A percentile compares a stretch with the other conserved stretches of the same genome.
These are phyloP conservation scores for Sclerotinia minor DNA, from an alignment of 2,329 filamentous ascomycete genomes.

Conservation along the genomic window DNA sequence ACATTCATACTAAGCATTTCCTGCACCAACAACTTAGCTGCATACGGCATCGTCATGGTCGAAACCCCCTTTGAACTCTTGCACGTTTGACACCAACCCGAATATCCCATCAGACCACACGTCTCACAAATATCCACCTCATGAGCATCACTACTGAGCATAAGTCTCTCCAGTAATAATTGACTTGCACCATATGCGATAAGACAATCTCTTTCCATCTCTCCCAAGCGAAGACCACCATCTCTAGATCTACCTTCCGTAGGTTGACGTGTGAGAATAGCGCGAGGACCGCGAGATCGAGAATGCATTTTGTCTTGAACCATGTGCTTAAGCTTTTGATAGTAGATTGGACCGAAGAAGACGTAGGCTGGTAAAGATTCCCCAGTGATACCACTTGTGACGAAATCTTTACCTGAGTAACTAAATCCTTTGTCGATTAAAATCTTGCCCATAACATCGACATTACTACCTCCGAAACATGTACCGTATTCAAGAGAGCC, in stretches of 20 bases:
- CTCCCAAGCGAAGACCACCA: conserved; percentile 87
- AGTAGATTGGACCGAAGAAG: conserved; percentile 98
- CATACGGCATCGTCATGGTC: conserved; percentile 96
- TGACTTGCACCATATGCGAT: conserved; percentile 97
- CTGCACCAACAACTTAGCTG: conserved; percentile 92
- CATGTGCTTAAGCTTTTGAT: conserved; percentile 99
- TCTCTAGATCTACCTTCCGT: conserved; percentile 93
- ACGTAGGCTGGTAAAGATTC: conserved; percentile 93
- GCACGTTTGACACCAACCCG: conserved; percentile 92
- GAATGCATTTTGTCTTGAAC: conserved; percentile 99
- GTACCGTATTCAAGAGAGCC: conserved; percentile 89
- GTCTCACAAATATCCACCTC: conserved; percentile 90
- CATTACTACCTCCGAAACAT: conserved; percentile 78
- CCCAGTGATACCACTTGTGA: conserved; percentile 92
- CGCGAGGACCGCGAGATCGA: conserved; percentile 82
- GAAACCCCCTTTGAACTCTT: conserved; percentile 80
- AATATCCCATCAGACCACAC: conserved; percentile 94
- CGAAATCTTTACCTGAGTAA: conserved; percentile 96
- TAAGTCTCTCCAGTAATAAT: conserved; percentile 85
- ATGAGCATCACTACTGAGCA: conserved; percentile 90
- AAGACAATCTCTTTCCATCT: conserved; percentile 98
- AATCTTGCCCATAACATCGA: conserved; percentile 85
- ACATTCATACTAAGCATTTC: conserved; percentile 99
- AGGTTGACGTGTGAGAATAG: conserved; percentile 90
- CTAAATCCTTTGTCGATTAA: conserved; percentile 88